A percentile compares a stretch with the other conserved stretches of the same genome.
Conservation (phyloP, 129 eudicot species). For the Tanacetum coccineum region DNA sequence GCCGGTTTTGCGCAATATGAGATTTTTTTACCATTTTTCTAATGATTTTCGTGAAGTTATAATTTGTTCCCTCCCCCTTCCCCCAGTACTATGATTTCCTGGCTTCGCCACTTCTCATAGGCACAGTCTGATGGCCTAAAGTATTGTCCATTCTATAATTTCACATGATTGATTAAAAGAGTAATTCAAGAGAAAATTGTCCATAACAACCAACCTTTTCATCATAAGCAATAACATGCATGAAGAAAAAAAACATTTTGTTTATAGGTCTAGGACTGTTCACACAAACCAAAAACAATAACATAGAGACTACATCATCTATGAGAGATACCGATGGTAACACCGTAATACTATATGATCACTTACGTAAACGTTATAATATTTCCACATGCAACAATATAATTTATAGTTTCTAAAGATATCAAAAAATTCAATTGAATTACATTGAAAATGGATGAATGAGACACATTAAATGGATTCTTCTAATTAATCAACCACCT, state of each 20-base stretch:
- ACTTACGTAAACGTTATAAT: neutral
- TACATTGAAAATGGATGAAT: neutral
- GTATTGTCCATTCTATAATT: conserved; percentile 91
- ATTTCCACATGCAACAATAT: neutral
- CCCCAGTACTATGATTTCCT: too few relatives aligned
- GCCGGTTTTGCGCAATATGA: too few relatives aligned
- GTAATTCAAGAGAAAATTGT: conserved; percentile 10
- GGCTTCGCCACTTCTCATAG: conserved; percentile 52
- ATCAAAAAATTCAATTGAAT: neutral
- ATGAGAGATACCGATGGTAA: neutral
- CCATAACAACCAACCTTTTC: neutral
- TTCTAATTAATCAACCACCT: conserved; percentile 1
- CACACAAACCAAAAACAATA: neutral
- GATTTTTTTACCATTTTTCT: too few relatives aligned
- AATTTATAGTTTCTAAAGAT: neutral
- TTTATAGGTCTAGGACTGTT: neutral
- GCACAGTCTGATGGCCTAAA: conserved; percentile 98
- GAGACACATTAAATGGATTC: neutral
- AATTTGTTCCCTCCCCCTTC: too few relatives aligned
- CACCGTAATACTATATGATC: neutral
- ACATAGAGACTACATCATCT: conserved; percentile 5
- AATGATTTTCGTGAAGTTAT: too few relatives aligned
- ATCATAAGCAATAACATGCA: conserved; percentile 7
- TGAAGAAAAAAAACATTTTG: conserved; percentile 7
- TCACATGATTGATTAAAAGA: conserved; percentile 3